Evolutionary conservation across 2,329 filamentous ascomycete genomes (phyloP).

Genomic region (Atkinsonella hypoxylon): DNA sequence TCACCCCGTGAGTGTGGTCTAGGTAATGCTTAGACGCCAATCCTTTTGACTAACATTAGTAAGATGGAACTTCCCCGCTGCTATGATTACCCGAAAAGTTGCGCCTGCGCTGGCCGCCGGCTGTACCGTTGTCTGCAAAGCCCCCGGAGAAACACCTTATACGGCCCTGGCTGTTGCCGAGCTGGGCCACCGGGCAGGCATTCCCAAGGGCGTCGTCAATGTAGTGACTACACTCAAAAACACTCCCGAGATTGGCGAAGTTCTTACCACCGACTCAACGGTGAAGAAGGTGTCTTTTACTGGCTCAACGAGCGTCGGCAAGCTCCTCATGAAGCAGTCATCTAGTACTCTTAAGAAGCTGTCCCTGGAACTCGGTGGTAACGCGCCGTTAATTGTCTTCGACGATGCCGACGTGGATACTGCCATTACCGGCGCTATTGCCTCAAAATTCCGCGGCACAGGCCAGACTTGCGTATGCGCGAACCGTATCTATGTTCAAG

Average conservation of each 20-base stretch:
- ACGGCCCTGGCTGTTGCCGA: conserved; percentile 81
- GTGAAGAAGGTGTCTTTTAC: conserved; percentile 93
- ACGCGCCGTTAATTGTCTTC: conserved; percentile 93
- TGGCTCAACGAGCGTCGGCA: conserved; percentile 59
- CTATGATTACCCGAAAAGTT: conserved; percentile 62
- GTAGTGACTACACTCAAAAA: conserved; percentile 71
- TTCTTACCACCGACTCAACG: conserved; percentile 58
- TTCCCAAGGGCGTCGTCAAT: conserved; percentile 86
- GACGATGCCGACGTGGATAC: conserved; percentile 83
- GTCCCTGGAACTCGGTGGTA: conserved; percentile 86
- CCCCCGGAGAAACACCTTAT: conserved; percentile 84
- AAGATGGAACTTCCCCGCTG: conserved; percentile 74
- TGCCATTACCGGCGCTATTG: conserved; percentile 72
- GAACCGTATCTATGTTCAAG: conserved; percentile 72
- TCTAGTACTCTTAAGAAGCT: conserved; percentile 70
- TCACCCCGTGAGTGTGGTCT: conserved; percentile 47
- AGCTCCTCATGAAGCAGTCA: conserved; percentile 80
- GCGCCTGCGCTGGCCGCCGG: conserved; percentile 78
- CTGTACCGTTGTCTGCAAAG: conserved; percentile 87
- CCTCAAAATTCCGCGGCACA: conserved; percentile 85
- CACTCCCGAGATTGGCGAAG: conserved; percentile 65
- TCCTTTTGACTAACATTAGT: not conserved
- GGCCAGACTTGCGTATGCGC: conserved; percentile 94
- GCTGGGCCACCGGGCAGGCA: conserved; percentile 73
- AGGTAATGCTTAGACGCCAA: not conserved